phyloP scores from a whole-genome alignment of 495 filamentous ascomycete genomes.

The Penicillium lividum region DNA sequence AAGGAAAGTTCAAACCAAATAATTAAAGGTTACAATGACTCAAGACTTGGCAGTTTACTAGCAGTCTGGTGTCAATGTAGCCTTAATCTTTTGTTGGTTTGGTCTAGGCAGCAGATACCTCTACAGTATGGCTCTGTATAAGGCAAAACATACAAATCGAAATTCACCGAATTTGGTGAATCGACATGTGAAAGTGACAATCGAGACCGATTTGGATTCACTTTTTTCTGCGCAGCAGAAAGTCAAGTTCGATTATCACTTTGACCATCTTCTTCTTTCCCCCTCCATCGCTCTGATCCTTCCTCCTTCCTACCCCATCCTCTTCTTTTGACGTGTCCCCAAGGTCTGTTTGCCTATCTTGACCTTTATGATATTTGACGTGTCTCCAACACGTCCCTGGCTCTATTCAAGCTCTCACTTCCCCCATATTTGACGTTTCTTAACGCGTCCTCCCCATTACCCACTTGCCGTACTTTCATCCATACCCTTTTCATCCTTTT shows the following conservation, averaged over 20 bases:
- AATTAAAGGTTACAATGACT: neutral
- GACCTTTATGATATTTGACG: too few species aligned
- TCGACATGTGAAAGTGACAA: too few species aligned
- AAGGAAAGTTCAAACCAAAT: neutral
- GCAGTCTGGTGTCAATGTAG: neutral
- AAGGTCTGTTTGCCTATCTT: too few species aligned
- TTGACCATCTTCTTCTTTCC: too few species aligned
- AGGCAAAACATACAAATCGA: too few species aligned
- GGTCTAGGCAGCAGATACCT: too few species aligned
- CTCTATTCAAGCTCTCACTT: neutral
- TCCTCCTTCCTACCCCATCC: neutral
- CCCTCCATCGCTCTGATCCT: neutral
- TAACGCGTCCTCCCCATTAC: neutral
- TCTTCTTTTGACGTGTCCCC: neutral
- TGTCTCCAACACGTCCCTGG: neutral
- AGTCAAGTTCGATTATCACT: too few species aligned
- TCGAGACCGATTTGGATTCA: too few species aligned
- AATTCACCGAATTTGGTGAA: too few species aligned
- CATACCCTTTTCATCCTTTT: neutral
- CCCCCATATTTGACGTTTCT: neutral
- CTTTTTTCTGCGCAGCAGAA: too few species aligned
- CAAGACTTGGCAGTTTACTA: neutral
- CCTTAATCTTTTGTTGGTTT: neutral
- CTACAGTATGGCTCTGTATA: too few species aligned
- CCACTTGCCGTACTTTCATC: neutral